Evolutionary conservation across 441 rosid genomes (phyloP), one percentile per base, ranked within the genome.

Genomic region (Erodium texanum): DNA sequence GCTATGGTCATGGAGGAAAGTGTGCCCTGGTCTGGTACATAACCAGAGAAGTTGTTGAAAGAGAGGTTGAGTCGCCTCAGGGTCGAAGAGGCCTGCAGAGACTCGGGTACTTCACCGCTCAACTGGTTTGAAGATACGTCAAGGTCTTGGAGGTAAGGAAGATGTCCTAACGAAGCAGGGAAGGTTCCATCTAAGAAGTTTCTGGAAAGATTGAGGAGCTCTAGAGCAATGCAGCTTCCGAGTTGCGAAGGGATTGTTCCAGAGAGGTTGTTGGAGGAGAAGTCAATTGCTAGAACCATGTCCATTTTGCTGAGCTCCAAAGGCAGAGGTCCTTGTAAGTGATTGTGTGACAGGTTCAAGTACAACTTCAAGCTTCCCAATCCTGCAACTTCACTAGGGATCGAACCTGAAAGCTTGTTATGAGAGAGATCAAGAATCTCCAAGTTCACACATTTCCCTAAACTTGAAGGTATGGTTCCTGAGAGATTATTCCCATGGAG

Each of bases 401-500:
- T 77, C 43, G 41, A 66, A 34, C 85, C 85, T 0, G 70, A 56
- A 65, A 81, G 70, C 50, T 52, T 69, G 52, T 81, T 81, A 71
- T 75, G 19, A 7, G 85, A 81, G 69, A 79, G 62, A 6, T 81
- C 82, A 15, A 81, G 73, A 71, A 27, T 69, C 71, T 61, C 20
- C 5, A 79, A 38, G 29, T 77, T 71, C 27, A 43, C 45, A 78
- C 85, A 77, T 20, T 67, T 64, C 54, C 81, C 81, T 48, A 84
- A 32, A 19, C 80, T 20, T 29, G 81, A 70, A 3, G 90, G 88
- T 64, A 86, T 78, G 38, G 70, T 56, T 68, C 85, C 85, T 14
- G 86, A 79, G 61, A 86, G 86, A 43, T 65, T 69, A 71, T 86
- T 86, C 80, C 79, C 80, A 75, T 78, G 78, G 58, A 86, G 90